phyloP scores from a whole-genome alignment of 768 basidiomycete species.

The Lentinula edodes region DNA sequence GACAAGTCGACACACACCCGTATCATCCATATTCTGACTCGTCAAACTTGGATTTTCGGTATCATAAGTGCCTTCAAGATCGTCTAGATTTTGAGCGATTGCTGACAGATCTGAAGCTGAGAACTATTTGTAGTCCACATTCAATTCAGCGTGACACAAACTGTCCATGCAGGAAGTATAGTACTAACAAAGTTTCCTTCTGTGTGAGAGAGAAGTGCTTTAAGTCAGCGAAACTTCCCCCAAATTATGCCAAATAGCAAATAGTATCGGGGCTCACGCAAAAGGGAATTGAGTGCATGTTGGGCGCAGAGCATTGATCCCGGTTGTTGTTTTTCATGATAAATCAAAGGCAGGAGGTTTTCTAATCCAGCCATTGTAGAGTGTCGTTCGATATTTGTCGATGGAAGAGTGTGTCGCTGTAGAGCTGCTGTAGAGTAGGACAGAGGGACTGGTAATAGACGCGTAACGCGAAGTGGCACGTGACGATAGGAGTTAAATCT shows the following conservation, averaged over 20 bases:
- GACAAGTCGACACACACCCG: conserved; percentile 42
- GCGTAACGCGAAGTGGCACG: too few relatives aligned
- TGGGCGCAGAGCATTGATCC: conserved; percentile 87
- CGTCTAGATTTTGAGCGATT: conserved; percentile 66
- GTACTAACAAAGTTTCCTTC: conserved; percentile 39
- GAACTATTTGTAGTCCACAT: conserved; percentile 40
- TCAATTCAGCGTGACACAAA: not conserved
- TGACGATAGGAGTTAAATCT: too few relatives aligned
- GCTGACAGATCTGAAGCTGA: conserved; percentile 73
- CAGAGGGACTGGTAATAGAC: too few relatives aligned
- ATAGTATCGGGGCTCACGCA: conserved; percentile 45
- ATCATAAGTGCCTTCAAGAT: conserved; percentile 57
- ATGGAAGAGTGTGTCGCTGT: not conserved
- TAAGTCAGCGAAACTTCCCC: not conserved
- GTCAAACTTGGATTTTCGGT: conserved; percentile 33
- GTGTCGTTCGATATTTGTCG: not conserved
- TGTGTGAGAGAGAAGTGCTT: conserved; percentile 10
- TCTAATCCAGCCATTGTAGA: conserved; percentile 49
- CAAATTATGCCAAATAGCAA: not conserved
- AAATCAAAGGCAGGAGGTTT: conserved; percentile 49
- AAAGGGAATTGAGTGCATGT: conserved; percentile 75
- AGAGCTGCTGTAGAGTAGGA: too few relatives aligned
- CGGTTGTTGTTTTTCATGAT: conserved; percentile 72
- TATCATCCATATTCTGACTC: conserved; percentile 89
- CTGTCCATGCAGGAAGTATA: conserved; percentile 1